A percentile compares a stretch with the other conserved stretches of the same genome.
phyloP scores from a whole-genome alignment of 331 rosid species.

The Malus hybrid region DNA sequence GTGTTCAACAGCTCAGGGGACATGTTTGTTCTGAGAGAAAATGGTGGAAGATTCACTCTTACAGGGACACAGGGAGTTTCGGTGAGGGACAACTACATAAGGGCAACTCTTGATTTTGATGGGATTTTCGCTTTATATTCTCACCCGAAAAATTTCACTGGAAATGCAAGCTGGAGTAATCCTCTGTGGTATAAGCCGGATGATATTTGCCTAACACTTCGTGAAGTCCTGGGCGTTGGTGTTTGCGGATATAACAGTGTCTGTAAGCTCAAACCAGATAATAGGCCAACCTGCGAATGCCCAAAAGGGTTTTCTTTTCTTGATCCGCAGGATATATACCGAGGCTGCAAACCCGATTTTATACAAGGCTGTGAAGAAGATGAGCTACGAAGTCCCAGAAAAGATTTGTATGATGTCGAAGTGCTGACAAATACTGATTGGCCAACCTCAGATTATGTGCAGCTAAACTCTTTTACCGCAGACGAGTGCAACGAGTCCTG shows the following conservation, averaged over 20 bases:
- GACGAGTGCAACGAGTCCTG: background rate
- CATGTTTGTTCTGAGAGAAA: background rate
- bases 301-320: background rate
- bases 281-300: no score
- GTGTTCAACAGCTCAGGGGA: slow-evolving; percentile 10
- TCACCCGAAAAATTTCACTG: background rate
- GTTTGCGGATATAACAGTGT: no score
- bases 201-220: background rate
- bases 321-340: background rate
- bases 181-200: background rate
- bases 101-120: slow-evolving; percentile 7
- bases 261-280: no score
- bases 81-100: background rate
- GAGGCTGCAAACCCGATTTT: background rate
- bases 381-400: background rate
- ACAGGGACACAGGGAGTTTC: background rate
- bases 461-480: background rate
- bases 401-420: background rate
- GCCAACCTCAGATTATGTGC: background rate
- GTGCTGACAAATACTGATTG: background rate
- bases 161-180: background rate
- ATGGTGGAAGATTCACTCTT: background rate
- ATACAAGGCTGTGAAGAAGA: background rate
- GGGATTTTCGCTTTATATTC: slow-evolving; percentile 6
- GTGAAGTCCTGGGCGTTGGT: no score